Base-by-base conservation (phyloP, 1,284 basidiomycete genomes). In the Ceratobasidium sp. region DNA sequence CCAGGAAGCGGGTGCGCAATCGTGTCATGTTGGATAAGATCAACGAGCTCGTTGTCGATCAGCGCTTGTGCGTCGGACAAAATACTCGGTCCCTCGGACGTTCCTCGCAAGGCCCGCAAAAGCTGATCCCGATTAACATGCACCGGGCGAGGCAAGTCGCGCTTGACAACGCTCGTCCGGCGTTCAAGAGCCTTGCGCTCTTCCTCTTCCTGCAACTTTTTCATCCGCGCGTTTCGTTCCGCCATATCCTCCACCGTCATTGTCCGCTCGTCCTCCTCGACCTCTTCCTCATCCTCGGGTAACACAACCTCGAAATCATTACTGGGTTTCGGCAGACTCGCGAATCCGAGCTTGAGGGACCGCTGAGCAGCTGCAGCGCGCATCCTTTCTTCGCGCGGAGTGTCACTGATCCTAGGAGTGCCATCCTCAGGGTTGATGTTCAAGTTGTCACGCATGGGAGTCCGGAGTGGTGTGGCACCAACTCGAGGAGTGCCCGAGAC, bases 291-390 rank as follows among this genome's bases (percentile, higher is more conserved):
- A 28, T 92, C 91, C 75, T 95, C 93, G 4, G 94, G 94, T 4
- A 98, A 89, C 28, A 96, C 87, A 53, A 99, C 83, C 81, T 99
- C 96, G 78, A 98, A 99, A 81, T 99, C 96, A 80, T 99, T 99
- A 83, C 98, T 95, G 0, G 97, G 96, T 76, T 89, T 90, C 0
- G 97, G 97, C 18, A 99, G 84, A 74, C 83, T 89, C 79, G 86
- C 86, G 80, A 99, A 97, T 0, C 92, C 92, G 21, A 89, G 86
- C 77, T 90, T 86, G 64, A 98, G 85, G 1, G 91, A 87, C 53
- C 88, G 86, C 78, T 92, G 91, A 12, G 86, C 84, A 48, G 89
- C 87, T 72, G 85, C 85, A 21, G 82, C 79, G 18, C 88, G 87
- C 58, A 88, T 80, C 12, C 88, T 87, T 73, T 90, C 86, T 71